phyloP scores from a whole-genome alignment of 208 protist genomes.

The Novymonas esmeraldas region DNA sequence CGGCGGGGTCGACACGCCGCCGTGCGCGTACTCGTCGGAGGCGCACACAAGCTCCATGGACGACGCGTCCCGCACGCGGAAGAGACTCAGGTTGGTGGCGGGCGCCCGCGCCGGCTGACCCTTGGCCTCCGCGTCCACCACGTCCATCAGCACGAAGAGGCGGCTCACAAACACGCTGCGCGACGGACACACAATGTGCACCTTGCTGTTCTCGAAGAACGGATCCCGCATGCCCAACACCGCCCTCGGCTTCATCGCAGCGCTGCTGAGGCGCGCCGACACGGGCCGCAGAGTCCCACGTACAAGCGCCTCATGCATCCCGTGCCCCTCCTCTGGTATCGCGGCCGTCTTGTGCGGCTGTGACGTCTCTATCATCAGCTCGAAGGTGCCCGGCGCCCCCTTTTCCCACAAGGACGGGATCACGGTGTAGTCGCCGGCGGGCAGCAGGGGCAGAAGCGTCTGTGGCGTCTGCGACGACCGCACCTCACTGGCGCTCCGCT shows the following conservation, averaged over 20 bases:
- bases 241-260: slow-evolving; percentile 19
- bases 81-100: slow-evolving; percentile 60
- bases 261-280: slow-evolving; percentile 14
- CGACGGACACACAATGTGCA: slow-evolving; percentile 37
- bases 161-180: slow-evolving; percentile 45
- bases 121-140: slow-evolving; percentile 39
- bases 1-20: slow-evolving; percentile 46
- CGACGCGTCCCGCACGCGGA: slow-evolving; percentile 39
- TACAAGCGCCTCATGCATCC: slow-evolving; percentile 45
- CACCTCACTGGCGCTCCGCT: slow-evolving; percentile 31
- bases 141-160: slow-evolving; percentile 52
- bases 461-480: slow-evolving; percentile 24
- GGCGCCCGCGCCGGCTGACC: slow-evolving; percentile 23
- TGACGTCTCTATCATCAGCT: slow-evolving; percentile 68
- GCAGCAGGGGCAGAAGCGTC: slow-evolving; percentile 54
- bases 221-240: slow-evolving; percentile 41
- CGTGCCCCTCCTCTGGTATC: slow-evolving; percentile 51
- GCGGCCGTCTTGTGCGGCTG: slow-evolving; percentile 49
- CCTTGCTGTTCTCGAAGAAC: slow-evolving; percentile 70
- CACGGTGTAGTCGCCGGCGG: slow-evolving; percentile 75
- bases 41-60: slow-evolving; percentile 66
- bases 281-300: slow-evolving; percentile 37
- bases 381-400: slow-evolving; percentile 56
- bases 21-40: slow-evolving; percentile 49
- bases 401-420: slow-evolving; percentile 70